phyloP scores from a whole-genome alignment of 495 filamentous ascomycete genomes.

The Penicillium desertorum region DNA sequence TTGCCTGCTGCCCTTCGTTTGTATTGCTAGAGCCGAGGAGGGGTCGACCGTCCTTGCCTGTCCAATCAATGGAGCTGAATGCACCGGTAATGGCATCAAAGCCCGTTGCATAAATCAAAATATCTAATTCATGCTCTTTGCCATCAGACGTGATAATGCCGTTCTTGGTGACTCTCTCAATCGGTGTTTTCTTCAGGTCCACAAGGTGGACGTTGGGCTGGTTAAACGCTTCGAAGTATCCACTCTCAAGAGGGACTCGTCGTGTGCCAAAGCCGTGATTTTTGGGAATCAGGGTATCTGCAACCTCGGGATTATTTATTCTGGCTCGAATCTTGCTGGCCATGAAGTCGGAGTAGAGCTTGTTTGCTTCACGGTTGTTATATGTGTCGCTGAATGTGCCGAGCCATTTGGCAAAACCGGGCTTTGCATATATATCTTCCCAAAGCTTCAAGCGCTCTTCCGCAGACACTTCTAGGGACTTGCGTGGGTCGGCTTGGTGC shows the following conservation, averaged over 20 bases:
- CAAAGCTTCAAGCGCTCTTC: slow-evolving; percentile 24
- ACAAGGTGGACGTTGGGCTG: slow-evolving; percentile 36
- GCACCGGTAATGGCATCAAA: slow-evolving; percentile 39
- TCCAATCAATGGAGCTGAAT: slow-evolving; percentile 33
- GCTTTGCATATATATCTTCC: slow-evolving; percentile 31
- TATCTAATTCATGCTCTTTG: slow-evolving; percentile 39
- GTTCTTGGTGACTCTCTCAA: slow-evolving; percentile 22
- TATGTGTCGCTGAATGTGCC: slow-evolving; percentile 34
- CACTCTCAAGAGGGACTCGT: slow-evolving; percentile 31
- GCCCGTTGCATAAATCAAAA: slow-evolving; percentile 38
- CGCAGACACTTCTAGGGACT: slow-evolving; percentile 20
- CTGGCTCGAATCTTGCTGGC: slow-evolving; percentile 29
- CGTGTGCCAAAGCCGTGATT: slow-evolving; percentile 32
- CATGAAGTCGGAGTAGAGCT: slow-evolving; percentile 31
- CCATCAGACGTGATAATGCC: slow-evolving; percentile 40
- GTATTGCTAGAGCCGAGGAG: slow-evolving; percentile 21
- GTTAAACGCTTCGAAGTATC: slow-evolving; percentile 41
- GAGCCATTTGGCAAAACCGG: slow-evolving; percentile 32
- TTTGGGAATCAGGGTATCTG: slow-evolving; percentile 33
- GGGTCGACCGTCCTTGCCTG: slow-evolving; percentile 19
- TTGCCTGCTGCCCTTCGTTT: slow-evolving; percentile 13
- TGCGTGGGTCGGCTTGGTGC: slow-evolving; percentile 31
- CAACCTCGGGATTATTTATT: slow-evolving; percentile 28
- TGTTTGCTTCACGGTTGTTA: slow-evolving; percentile 26
- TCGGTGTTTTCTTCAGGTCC: slow-evolving; percentile 29